Evolutionary conservation across 768 basidiomycete species (phyloP), one percentile per base, ranked within the genome.

Genomic region (Kwoniella mangroviensis): DNA sequence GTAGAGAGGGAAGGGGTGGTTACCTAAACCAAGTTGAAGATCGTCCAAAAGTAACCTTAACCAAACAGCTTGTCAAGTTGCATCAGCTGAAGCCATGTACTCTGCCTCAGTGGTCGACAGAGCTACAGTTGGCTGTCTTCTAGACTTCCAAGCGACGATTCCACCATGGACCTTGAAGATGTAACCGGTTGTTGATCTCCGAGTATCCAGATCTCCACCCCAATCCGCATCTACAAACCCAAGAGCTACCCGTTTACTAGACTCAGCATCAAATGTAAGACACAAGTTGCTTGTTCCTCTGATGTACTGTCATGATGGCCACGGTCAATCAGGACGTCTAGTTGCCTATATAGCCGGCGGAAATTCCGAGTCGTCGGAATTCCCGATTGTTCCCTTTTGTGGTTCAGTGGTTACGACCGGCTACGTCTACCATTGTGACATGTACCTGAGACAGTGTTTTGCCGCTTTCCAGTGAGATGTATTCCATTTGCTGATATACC

Each of bases 71-170:
- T 87, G 81, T 56, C 83, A 74, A 0, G 79, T 63, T 0, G 83
- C 83, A 45, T 85, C 78, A 0, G 78, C 64, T 22, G 53, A 65
- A 5, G 86, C 85, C 55, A 86, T 84, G 73, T 87, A 86, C 72
- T 87, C 86, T 1, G 86, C 84, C 73, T 87, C 85, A 9, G 75
- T 84, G 1, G 83, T 85, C 1, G 84, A 85, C 4, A 84, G 75
- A 1, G 85, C 79, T 0, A 85, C 75, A 28, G 84, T 75, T 1
- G 75, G 71, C 62, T 86, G 85, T 55, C 80, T 77, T 72, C 83
- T 84, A 2, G 83, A 79, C 12, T 64, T 69, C 82, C 85, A 87
- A 1, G 83, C 77, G 6, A 85, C 76, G 0, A 82, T 65, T 1
- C 76, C 78, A 1, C 81, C 81, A 40, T 81, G 82, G 4, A 84